Evolutionary conservation across 2,329 filamentous ascomycete genomes (phyloP), one percentile per base, ranked within the genome.

Genomic region (Aspergillus ruber): DNA sequence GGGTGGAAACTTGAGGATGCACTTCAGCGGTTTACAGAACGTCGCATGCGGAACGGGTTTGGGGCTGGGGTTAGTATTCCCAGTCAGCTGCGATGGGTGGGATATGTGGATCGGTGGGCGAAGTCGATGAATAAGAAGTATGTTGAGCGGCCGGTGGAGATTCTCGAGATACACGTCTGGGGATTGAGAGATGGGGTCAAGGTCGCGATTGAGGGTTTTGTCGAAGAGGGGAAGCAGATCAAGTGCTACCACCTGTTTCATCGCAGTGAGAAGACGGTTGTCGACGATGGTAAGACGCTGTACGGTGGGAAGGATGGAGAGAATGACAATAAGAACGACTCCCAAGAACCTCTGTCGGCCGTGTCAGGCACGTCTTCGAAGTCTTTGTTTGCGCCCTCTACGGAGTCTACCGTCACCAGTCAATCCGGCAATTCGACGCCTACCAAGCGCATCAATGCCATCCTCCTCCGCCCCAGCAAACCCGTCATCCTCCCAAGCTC

Each of bases 11-110:
- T 77, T 36, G 74, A 80, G 44, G 81, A 85, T 55, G 85, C 85
- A 0, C 67, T 87, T 50, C 72, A 78, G 48, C 71, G 81, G 15
- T 88, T 88, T 60, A 98, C 93, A 0, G 83, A 90, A 60, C 74
- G 89, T 44, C 79, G 93, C 23, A 98, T 98, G 93, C 76, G 90
- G 43, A 86, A 87, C 2, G 84, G 84, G 15, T 97, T 96, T 63
- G 93, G 91, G 1, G 79, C 84, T 2, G 93, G 93, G 3, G 85
- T 98, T 20, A 93, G 87, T 29, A 98, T 98, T 42, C 90, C 90
- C 0, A 95, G 89, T 56, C 93, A 98, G 67, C 68, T 94, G 50
- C 79, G 93, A 8, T 96, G 88, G 80, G 77, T 98, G 15, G 77
- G 79, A 25, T 98, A 98, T 63, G 88, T 96, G 8, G 86, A 95